These are phyloP conservation scores for Elongisporangium senticosum DNA, from an alignment of 352 stramenopile species.

Conservation along the genomic window DNA sequence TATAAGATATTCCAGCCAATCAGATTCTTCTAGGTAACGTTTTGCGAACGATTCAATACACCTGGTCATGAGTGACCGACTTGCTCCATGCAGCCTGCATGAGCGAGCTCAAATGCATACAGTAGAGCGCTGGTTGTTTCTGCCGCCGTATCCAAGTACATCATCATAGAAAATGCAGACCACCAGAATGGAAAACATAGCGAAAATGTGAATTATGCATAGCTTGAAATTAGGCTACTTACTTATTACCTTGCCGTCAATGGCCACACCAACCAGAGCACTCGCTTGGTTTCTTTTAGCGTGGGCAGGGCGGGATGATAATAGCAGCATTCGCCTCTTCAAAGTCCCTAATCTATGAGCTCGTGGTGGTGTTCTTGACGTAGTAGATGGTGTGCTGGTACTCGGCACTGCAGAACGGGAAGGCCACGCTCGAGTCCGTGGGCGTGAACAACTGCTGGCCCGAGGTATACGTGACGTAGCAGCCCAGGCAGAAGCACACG, in stretches of 20 bases:
- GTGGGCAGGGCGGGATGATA: too few species aligned
- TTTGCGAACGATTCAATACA: too few species aligned
- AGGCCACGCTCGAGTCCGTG: slow-evolving; percentile 14
- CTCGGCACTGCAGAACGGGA: slow-evolving; percentile 12
- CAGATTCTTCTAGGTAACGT: too few species aligned
- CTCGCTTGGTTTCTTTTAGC: too few species aligned
- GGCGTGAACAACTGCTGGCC: slow-evolving; percentile 53
- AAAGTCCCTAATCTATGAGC: slow-evolving; percentile 10
- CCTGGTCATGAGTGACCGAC: too few species aligned
- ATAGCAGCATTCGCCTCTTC: too few species aligned
- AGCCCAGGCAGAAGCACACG: slow-evolving; percentile 32
- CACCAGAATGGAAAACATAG: not conserved
- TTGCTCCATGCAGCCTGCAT: too few species aligned
- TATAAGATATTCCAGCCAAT: not conserved
- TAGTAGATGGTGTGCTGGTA: slow-evolving; percentile 13
- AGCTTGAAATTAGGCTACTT: not conserved
- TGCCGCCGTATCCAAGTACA: not conserved
- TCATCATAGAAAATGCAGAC: not conserved
- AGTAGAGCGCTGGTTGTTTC: too few species aligned
- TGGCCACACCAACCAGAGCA: too few species aligned
- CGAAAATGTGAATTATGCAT: not conserved
- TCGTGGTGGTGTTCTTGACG: slow-evolving; percentile 18
- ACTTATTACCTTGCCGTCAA: not conserved
- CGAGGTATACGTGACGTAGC: slow-evolving; percentile 46
- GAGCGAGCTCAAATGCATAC: too few species aligned